Percentiles rank a stretch among this genome's conserved stretches.
Conservation (phyloP, 352 stramenopile genomes). For the Phytophthora syringae region DNA sequence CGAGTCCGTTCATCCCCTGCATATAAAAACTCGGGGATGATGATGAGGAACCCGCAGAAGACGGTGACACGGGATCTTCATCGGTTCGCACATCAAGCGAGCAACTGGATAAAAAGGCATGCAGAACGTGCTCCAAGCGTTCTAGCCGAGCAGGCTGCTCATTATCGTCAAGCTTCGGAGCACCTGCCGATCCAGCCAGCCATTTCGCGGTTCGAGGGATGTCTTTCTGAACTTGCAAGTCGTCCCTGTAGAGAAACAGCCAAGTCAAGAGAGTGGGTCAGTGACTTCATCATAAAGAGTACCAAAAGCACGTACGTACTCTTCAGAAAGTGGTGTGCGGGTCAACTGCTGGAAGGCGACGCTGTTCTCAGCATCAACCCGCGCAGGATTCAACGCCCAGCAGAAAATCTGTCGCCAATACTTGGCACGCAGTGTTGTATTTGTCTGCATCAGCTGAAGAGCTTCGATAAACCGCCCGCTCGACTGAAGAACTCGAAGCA, state of each 20-base stretch:
- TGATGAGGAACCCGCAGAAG: slow-evolving; percentile 24
- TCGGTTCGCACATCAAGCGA: slow-evolving; percentile 52
- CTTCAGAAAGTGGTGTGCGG: slow-evolving; percentile 48
- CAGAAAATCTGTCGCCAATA: slow-evolving; percentile 79
- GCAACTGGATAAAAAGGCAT: slow-evolving; percentile 74
- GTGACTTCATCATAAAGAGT: neutral
- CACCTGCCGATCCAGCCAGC: slow-evolving; percentile 63
- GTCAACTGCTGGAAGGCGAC: slow-evolving; percentile 22
- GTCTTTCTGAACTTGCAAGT: slow-evolving; percentile 80
- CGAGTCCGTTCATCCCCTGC: slow-evolving; percentile 88
- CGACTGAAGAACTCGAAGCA: slow-evolving; percentile 69
- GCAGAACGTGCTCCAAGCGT: slow-evolving; percentile 57
- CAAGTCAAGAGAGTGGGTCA: slow-evolving; percentile 4
- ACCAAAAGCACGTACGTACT: slow-evolving; percentile 41
- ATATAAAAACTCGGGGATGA: slow-evolving; percentile 71
- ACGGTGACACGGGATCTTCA: slow-evolving; percentile 33
- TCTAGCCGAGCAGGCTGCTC: slow-evolving; percentile 41
- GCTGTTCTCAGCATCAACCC: slow-evolving; percentile 8
- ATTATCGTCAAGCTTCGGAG: slow-evolving; percentile 51
- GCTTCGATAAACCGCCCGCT: slow-evolving; percentile 76
- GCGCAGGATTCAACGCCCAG: slow-evolving; percentile 53
- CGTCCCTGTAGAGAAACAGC: slow-evolving; percentile 45
- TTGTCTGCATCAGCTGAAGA: slow-evolving; percentile 71
- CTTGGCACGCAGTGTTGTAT: slow-evolving; percentile 47
- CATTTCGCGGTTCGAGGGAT: slow-evolving; percentile 82